These are phyloP conservation scores for Colletotrichum costaricense DNA, from an alignment of 2,329 filamentous ascomycete species.

Conservation along the genomic window DNA sequence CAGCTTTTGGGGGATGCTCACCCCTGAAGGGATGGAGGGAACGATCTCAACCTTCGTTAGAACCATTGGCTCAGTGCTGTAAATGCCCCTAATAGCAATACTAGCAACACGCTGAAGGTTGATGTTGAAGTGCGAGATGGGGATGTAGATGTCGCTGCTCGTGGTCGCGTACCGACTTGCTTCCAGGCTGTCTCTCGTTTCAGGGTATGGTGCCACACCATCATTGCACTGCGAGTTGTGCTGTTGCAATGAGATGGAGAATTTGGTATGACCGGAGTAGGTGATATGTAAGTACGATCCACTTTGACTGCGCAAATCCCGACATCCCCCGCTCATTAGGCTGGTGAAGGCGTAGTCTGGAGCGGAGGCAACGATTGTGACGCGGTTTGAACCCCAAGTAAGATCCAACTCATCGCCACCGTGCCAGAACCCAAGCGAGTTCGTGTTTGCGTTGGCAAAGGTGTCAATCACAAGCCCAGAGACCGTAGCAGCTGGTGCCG, in stretches of 20 bases:
- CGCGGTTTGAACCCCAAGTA: conserved; percentile 60
- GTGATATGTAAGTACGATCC: conserved; percentile 73
- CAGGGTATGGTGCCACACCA: conserved; percentile 68
- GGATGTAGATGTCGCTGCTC: conserved; percentile 72
- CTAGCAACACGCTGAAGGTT: conserved; percentile 66
- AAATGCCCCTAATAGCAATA: conserved; percentile 74
- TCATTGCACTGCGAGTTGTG: conserved; percentile 71
- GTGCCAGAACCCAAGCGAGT: conserved; percentile 74
- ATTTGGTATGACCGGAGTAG: conserved; percentile 71
- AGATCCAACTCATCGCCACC: conserved; percentile 71
- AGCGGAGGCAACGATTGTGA: conserved; percentile 54
- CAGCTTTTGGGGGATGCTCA: conserved; percentile 68
- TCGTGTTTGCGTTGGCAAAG: conserved; percentile 63
- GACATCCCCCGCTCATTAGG: conserved; percentile 55
- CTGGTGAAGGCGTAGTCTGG: conserved; percentile 70
- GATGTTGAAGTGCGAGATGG: conserved; percentile 74
- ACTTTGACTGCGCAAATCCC: conserved; percentile 65
- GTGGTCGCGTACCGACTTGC: conserved; percentile 65
- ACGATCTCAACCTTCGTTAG: conserved; percentile 72
- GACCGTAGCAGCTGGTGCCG: conserved; percentile 60
- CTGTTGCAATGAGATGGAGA: conserved; percentile 74
- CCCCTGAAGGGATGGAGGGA: conserved; percentile 59
- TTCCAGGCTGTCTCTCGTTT: conserved; percentile 76
- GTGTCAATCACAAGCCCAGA: conserved; percentile 69
- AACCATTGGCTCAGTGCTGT: conserved; percentile 59